These are phyloP conservation scores for Nemophila menziesii DNA, from an alignment of 257 asterid genomes.

Conservation along the genomic window DNA sequence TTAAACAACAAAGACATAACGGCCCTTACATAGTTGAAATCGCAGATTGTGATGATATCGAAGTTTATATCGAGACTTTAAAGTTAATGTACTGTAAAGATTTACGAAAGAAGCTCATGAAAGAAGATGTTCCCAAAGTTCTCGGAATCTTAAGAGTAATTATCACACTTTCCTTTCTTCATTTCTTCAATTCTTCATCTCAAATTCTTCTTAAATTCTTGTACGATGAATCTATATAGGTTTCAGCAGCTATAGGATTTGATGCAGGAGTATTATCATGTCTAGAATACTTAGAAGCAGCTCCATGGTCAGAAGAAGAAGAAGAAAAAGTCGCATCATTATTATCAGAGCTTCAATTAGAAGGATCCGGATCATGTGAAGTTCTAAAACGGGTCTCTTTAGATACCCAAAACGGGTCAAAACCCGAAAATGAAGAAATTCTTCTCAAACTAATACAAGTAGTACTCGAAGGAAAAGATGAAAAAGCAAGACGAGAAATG, in stretches of 20 bases:
- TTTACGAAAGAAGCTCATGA: slow-evolving; percentile 81
- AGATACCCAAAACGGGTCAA: slow-evolving; percentile 33
- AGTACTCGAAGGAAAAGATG: slow-evolving; percentile 95
- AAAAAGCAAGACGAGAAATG: slow-evolving; percentile 95
- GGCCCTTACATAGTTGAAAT: slow-evolving; percentile 73
- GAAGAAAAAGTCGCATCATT: slow-evolving; percentile 85
- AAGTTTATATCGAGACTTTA: slow-evolving; percentile 74
- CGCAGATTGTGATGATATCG: slow-evolving; percentile 91
- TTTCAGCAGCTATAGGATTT: slow-evolving; percentile 86
- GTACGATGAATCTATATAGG: slow-evolving; percentile 40
- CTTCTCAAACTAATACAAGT: slow-evolving; percentile 72
- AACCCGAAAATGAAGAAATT: slow-evolving; percentile 52
- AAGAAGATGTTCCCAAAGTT: slow-evolving; percentile 64
- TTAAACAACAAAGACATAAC: slow-evolving; percentile 51
- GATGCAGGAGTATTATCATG: slow-evolving; percentile 85
- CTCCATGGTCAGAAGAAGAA: slow-evolving; percentile 98
- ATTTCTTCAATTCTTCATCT: too few relatives aligned
- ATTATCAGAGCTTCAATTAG: slow-evolving; percentile 71
- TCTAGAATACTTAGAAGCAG: slow-evolving; percentile 92
- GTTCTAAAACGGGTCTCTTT: slow-evolving; percentile 83
- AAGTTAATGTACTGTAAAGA: slow-evolving; percentile 82
- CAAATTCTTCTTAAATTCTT: too few relatives aligned
- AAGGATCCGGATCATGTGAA: slow-evolving; percentile 78
- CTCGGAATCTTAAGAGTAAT: slow-evolving; percentile 88
- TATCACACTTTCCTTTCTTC: not conserved